Evolutionary conservation across 129 eudicot genomes (phyloP), one percentile per base, ranked within the genome.

Genomic region (Gnaphalium uliginosum): DNA sequence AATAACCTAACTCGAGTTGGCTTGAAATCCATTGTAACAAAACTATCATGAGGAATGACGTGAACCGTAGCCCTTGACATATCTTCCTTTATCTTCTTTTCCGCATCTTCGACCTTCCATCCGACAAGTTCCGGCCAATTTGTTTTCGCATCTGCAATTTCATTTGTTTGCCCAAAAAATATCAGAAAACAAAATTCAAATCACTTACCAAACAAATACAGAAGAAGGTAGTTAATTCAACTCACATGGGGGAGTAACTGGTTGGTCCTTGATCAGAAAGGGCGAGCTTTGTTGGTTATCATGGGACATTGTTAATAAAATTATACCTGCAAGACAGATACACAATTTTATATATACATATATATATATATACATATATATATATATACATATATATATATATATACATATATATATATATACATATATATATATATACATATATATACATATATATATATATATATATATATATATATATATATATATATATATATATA

Each of bases 121-220:
- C 97, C 91, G 33, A 82, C 84, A 51, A 91, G 53, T 72, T 88
- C 97, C 2, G 94, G 89, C 97, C 97, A 91, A 46, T 53, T 57
- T 70, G 74, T 83, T 76, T 87, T 87, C 27, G 21, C 43, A 9
- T 76, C 75, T 68, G 65, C 67, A 8, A 53, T 18, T 5, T 43
- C 50, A 10, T 43, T 43, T 43, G 50, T 41, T 41, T 9, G 50
- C 15, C 50, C 15, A 43, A 2, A 43, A 35, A 43, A 43, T 43
- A 43, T 43, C 50, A 11, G 17, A 54, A 18, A n/a, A n/a, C 21
- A 4, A 54, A 54, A 1, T 18, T 19, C 11, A 6, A n/a, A 19
- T 54, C 10, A 54, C 60, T 54, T 58, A 58, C 15, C 17, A 11
- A 18, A 46, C 22, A 2, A 11, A 68, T 4, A n/a, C 22, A 17